Base-by-base conservation (phyloP, 2,329 filamentous ascomycete species). In the Cercospora sp. region DNA sequence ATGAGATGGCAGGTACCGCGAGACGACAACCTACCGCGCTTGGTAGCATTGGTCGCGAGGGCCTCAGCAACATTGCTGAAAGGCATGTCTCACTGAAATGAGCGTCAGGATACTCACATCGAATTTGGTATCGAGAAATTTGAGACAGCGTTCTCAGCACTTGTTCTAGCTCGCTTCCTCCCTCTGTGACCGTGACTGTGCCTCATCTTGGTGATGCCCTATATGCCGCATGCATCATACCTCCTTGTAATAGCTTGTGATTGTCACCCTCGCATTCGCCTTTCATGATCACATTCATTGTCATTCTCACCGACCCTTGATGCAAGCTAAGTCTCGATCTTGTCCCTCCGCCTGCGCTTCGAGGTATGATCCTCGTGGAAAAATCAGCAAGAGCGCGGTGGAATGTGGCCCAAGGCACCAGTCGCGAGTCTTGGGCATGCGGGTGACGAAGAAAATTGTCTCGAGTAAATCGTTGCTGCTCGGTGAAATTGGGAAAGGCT, bases 141-240 rank as follows among this genome's bases (percentile, higher is more conserved):
- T 33, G 55, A 65, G 55, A 65, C 55, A 65, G 40, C 45, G 26
- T 65, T 60, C 63, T 68, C 66, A 48, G 45, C 58, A 60, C 60
- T 67, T 67, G 36, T 40, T n/a, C 6, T 6, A 40, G 16, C 13
- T 40, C 16, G 3, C 36, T 40, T n/a, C 6, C 16, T 40, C 36
- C 13, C 16, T 40, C 6, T 5, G 36, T 40, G 16, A n/a, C 36
- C 16, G 36, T 40, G 36, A 40, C 16, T 40, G 36, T 40, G 36
- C 16, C 36, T 40, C 36, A 40, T 40, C 36, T 40, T 40, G 5
- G 36, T 40, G 16, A n/a, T 40, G 16, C 13, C 33, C 31, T 28
- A 16, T 67, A 48, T 20, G 45, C 45, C 20, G 45, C 45, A 20
- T 48, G 18, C 1, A 40, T 40, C 33, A 40, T 13, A 3, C 33